Base-by-base conservation (phyloP, 176 grass and related monocot genomes). In the Saccharum officinarum region DNA sequence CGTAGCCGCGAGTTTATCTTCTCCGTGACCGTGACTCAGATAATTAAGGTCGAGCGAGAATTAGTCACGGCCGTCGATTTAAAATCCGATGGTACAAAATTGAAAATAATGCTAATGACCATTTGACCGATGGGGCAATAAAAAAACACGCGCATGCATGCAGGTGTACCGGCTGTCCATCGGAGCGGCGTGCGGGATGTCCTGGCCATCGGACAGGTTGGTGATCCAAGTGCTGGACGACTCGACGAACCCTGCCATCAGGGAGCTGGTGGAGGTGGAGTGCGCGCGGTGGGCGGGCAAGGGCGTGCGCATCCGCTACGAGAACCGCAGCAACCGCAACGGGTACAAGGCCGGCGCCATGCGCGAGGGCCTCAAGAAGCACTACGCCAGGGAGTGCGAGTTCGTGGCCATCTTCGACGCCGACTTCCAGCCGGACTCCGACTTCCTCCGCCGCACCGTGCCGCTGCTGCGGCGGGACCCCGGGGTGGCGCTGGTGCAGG, bases 311-410 rank as follows among this genome's bases (percentile, higher is more conserved):
- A 85, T 95, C 47, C 75, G 55, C 15, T 95, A 95, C 67, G 92
- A 98, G 87, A 93, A 85, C 38, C 86, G 91, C 28, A 91, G 88
- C 80, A 95, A 91, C 87, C 86, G 92, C 8, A 92, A 82, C 54
- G 95, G 93, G 6, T 98, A 98, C 91, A 98, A 98, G 90, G 93
- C 93, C 0, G 95, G 95, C 46, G 93, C 92, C 12, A 92, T 95
- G 85, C 85, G 89, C n/a, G 92, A 98, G 76, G 95, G 95, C 20
- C 88, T 98, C 22, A 84, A 81, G 68, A 95, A 93, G 69, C 14
- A 3, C n/a, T 98, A 98, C 33, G 91, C 67, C 9, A 77, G 45
- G 31, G 89, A 90, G 6, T 95, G 95, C 42, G 89, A 90, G 38
- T 92, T 74, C 59, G 92, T 98, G 0, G 89, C 87, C 67, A 89